Evolutionary conservation across 805 yeast species (phyloP), one percentile per base, ranked within the genome.

Genomic region (Sungouiella blattae): DNA sequence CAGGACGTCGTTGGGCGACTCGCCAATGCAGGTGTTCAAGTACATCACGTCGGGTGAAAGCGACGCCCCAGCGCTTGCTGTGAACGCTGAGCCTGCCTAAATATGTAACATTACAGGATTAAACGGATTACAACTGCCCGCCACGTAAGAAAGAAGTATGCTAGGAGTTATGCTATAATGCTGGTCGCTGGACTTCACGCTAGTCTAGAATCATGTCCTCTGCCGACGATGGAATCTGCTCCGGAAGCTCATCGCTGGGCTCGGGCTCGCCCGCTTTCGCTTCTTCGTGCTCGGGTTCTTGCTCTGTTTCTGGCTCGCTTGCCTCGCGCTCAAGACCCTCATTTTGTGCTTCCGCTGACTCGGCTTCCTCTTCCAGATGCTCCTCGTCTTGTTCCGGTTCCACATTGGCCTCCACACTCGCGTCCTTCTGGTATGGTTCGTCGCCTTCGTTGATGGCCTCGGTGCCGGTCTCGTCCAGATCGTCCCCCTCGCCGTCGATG

Each of bases 1-100:
- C 70, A 83, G 96, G 68, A 49, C 58, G 24, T 60, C 62, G 2
- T 53, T 66, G 36, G 95, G 96, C 28, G 89, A 85, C 54, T 53
- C 79, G 21, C 53, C 77, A 7, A 38, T 53, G n/a, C 75, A 79
- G 52, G 75, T 80, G 16, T 36, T 78, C 33, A 62, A 72, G 39
- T 83, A 86, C 59, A 69, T 87, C 35, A 34, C 78, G 21, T 67
- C 69, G 37, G 86, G 87, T 37, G 44, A 28, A 12, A 32, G 30
- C 6, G 15, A 6, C 13, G 26, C 26, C 6, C 7, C 22, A 5
- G 20, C 28, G 11, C 15, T 15, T n/a, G 24, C 23, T n/a, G 23
- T n/a, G n/a, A n/a, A n/a, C n/a, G n/a, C n/a, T n/a, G n/a, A n/a
- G n/a, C n/a, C n/a, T n/a, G n/a, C n/a, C n/a, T n/a, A n/a, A n/a